Conservation (phyloP, 2,329 filamentous ascomycete genomes). For the Hyphodiscus sp. region DNA sequence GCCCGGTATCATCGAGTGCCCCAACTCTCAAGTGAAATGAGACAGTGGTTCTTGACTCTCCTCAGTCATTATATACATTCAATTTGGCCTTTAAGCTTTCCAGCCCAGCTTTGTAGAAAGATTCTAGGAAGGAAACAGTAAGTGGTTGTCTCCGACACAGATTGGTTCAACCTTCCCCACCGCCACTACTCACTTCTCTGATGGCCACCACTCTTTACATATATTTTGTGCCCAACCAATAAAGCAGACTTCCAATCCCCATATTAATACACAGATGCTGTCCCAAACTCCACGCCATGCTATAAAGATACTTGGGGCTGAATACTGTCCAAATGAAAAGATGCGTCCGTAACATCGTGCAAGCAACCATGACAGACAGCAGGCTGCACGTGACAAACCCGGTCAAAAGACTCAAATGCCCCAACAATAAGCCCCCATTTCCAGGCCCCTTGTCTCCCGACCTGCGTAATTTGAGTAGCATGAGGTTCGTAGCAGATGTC, state of each 20-base stretch:
- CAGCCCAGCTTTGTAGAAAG: too few species aligned
- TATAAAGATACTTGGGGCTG: conserved; percentile 92
- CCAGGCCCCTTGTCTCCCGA: conserved; percentile 6
- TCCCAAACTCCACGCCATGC: conserved; percentile 77
- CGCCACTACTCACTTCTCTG: background rate
- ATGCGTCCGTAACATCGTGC: conserved; percentile 76
- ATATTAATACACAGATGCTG: conserved; percentile 75
- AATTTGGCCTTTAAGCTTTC: too few species aligned
- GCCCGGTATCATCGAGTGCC: too few species aligned
- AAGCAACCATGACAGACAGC: conserved; percentile 79
- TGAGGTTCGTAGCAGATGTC: conserved; percentile 57
- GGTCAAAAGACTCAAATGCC: conserved; percentile 60
- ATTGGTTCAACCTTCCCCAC: background rate
- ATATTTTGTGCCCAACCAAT: conserved; percentile 42
- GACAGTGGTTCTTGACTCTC: too few species aligned
- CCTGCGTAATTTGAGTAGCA: conserved; percentile 41
- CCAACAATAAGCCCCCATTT: conserved; percentile 14
- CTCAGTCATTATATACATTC: too few species aligned
- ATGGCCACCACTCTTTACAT: conserved; percentile 1
- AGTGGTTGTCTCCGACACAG: too few species aligned
- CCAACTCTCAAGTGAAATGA: too few species aligned
- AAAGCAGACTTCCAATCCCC: conserved; percentile 51
- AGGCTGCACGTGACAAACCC: conserved; percentile 61
- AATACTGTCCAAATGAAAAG: conserved; percentile 99
- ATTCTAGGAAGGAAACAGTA: too few species aligned